Conservation (phyloP, 1,139 yeast species). For the Candida albicans region DNA sequence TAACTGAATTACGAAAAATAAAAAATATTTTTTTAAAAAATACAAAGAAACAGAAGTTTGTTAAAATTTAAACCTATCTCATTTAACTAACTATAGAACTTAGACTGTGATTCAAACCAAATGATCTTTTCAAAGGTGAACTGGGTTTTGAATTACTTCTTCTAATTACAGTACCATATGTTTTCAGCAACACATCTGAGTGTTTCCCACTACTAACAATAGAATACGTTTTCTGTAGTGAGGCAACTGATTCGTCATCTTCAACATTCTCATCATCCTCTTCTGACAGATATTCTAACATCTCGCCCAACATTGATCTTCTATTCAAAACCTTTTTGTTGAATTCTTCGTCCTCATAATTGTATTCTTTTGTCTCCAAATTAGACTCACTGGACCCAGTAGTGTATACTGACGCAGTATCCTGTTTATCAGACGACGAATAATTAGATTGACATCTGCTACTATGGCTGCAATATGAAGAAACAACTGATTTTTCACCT, state of each 20-base stretch:
- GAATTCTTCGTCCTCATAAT: constrained; percentile 13
- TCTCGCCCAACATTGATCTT: constrained; percentile 46
- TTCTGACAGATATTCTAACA: constrained; percentile 47
- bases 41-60: neutral
- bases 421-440: neutral
- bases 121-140: constrained; percentile 10
- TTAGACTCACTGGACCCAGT: neutral
- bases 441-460: neutral
- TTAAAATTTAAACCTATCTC: neutral
- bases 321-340: constrained; percentile 25
- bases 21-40: neutral
- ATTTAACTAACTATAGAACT: constrained; percentile 5
- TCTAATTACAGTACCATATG: constrained; percentile 12
- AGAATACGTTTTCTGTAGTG: constrained; percentile 2
- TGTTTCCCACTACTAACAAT: constrained; percentile 4
- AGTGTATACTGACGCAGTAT: constrained; percentile 1
- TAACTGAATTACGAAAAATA: too few relatives aligned
- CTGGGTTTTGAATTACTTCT: neutral
- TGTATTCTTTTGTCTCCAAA: neutral
- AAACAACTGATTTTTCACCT: constrained; percentile 2
- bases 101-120: constrained; percentile 11
- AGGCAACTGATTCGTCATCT: neutral
- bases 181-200: constrained; percentile 8
- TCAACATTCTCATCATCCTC: constrained; percentile 13
- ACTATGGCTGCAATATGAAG: neutral